Evolutionary conservation across 805 yeast species (phyloP).

Genomic region (Zygosaccharomyces bailii): DNA sequence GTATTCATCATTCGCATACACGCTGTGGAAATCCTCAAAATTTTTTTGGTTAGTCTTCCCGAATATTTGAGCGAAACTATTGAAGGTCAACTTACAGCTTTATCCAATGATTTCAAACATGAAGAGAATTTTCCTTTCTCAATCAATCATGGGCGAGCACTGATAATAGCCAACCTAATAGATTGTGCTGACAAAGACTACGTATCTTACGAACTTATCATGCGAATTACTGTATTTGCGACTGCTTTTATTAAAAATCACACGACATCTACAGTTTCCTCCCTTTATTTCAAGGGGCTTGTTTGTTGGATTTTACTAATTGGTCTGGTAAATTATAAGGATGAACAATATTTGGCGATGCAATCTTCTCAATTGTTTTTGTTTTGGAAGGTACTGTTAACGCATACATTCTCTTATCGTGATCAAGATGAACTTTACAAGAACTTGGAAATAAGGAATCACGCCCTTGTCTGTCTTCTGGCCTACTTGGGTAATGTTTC

Average conservation of each 20-base stretch:
- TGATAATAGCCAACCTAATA: constrained; percentile 38
- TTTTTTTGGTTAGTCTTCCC: constrained; percentile 36
- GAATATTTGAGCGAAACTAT: constrained; percentile 39
- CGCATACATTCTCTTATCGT: constrained; percentile 45
- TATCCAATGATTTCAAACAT: constrained; percentile 36
- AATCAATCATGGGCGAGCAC: constrained; percentile 40
- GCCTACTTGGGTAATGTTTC: constrained; percentile 45
- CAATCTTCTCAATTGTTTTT: constrained; percentile 57
- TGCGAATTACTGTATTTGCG: constrained; percentile 44
- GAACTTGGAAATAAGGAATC: constrained; percentile 51
- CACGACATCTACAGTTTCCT: constrained; percentile 31
- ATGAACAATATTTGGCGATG: constrained; percentile 49
- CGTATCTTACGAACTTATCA: constrained; percentile 44
- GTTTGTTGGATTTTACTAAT: constrained; percentile 60
- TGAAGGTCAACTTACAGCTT: constrained; percentile 34
- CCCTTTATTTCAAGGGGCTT: constrained; percentile 38
- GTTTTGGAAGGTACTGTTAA: constrained; percentile 60
- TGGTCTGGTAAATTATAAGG: constrained; percentile 60
- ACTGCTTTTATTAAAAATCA: constrained; percentile 42
- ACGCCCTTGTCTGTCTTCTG: constrained; percentile 55
- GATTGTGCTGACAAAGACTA: constrained; percentile 39
- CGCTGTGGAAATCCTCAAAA: constrained; percentile 38
- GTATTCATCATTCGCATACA: constrained; percentile 42
- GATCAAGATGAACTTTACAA: constrained; percentile 37
- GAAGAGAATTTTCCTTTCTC: constrained; percentile 30